Conservation (phyloP, 108 stramenopile species). For the Cyclotella choctawhatcheeana region DNA sequence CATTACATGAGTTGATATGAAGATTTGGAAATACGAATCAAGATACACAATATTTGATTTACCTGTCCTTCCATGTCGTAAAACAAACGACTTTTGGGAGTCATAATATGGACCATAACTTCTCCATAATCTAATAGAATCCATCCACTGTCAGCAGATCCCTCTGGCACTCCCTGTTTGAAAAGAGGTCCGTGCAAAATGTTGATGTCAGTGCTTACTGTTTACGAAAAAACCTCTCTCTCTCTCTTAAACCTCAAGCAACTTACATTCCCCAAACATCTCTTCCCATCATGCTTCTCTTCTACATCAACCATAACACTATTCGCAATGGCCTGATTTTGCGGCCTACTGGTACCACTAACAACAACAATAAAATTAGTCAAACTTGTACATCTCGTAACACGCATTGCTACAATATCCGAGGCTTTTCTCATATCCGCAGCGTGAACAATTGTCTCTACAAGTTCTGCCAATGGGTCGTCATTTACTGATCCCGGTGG, state of each 20-base stretch:
- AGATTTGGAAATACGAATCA: not conserved
- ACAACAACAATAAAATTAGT: slow-evolving; percentile 82
- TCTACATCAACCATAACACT: slow-evolving; percentile 79
- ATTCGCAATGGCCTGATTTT: slow-evolving; percentile 93
- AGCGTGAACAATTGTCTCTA: slow-evolving; percentile 62
- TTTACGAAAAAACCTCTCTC: not conserved
- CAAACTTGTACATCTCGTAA: slow-evolving; percentile 69
- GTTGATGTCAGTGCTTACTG: too few species aligned
- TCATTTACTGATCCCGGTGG: slow-evolving; percentile 29
- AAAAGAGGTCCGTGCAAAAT: not conserved
- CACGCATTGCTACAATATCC: slow-evolving; percentile 85
- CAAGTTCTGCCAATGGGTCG: slow-evolving; percentile 42
- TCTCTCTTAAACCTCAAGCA: not conserved
- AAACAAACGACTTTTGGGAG: slow-evolving; percentile 84
- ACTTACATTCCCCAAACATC: slow-evolving; percentile 50
- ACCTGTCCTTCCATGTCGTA: slow-evolving; percentile 88
- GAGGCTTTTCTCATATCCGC: slow-evolving; percentile 91
- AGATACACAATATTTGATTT: slow-evolving; percentile 1
- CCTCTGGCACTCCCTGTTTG: slow-evolving; percentile 76
- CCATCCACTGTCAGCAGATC: slow-evolving; percentile 91
- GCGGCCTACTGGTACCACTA: slow-evolving; percentile 87
- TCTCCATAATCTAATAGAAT: slow-evolving; percentile 92
- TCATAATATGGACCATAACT: slow-evolving; percentile 94
- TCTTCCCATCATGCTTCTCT: slow-evolving; percentile 55
- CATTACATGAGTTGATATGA: not conserved